Evolutionary conservation across 345 rosid genomes (phyloP).

Genomic region (Aegle marmelos): DNA sequence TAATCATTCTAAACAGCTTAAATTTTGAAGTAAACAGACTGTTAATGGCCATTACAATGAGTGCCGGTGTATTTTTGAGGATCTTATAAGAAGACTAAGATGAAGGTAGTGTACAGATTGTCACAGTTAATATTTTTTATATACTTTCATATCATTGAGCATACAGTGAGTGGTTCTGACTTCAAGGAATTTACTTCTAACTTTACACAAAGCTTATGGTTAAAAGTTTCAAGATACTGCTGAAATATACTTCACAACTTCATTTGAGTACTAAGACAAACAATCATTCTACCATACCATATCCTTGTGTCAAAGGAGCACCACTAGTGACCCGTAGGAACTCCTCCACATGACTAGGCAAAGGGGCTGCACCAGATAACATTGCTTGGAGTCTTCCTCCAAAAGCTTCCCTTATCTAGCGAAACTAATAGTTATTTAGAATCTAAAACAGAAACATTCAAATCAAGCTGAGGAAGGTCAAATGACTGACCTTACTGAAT

Average conservation of each 20-base stretch:
- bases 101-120: neutral
- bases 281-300: conserved; percentile 45
- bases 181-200: neutral
- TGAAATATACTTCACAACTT: neutral
- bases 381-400: conserved; percentile 79
- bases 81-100: neutral
- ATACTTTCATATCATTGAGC: neutral
- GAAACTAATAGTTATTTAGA: conserved; percentile 14
- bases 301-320: conserved; percentile 86
- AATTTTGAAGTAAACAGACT: neutral
- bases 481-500: conserved; percentile 63
- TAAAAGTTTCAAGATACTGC: neutral
- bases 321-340: conserved; percentile 78
- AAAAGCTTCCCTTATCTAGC: conserved; percentile 66
- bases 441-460: neutral
- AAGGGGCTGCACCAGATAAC: conserved; percentile 94
- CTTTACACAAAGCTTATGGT: neutral
- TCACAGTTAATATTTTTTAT: neutral
- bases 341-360: conserved; percentile 89
- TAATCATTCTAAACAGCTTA: neutral
- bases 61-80: neutral
- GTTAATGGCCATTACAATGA: conserved; percentile 2
- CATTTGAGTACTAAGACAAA: neutral
- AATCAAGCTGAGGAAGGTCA: neutral
- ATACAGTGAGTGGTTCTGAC: neutral